Conservation (phyloP, 192 early-diverging fungal species). For the Backusella morwellensis region DNA sequence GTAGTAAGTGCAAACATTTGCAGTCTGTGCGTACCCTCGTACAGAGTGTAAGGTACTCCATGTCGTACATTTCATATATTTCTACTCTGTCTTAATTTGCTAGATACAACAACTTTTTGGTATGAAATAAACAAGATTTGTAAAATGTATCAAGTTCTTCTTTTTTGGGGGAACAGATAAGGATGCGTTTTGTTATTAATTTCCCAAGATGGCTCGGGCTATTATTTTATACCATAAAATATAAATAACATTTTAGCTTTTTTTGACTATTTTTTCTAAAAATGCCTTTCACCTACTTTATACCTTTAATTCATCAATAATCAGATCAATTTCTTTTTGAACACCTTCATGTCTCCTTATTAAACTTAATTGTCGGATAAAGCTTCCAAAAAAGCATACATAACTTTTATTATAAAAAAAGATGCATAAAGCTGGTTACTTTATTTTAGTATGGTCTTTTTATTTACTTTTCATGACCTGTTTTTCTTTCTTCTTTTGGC, state of each 20-base stretch:
- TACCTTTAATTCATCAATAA: not conserved
- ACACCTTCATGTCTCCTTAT: not conserved
- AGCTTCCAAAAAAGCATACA: not conserved
- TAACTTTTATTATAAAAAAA: not conserved
- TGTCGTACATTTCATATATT: not conserved
- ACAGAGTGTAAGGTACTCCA: not conserved
- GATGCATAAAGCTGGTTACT: not conserved
- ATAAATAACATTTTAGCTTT: not conserved
- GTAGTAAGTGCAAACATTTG: not conserved
- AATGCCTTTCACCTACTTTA: not conserved
- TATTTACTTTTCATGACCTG: not conserved
- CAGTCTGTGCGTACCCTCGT: conserved; percentile 5
- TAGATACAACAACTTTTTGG: not conserved
- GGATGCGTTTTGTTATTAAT: not conserved
- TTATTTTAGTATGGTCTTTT: not conserved
- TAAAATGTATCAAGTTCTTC: not conserved
- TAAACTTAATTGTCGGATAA: not conserved
- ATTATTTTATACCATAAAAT: not conserved
- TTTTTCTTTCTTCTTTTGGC: not conserved
- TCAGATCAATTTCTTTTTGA: not conserved
- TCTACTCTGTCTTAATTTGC: not conserved
- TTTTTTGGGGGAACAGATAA: not conserved
- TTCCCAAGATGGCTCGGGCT: not conserved
- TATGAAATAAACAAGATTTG: not conserved
- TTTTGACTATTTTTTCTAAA: not conserved